Evolutionary conservation across 2,329 filamentous ascomycete genomes (phyloP).

Genomic region (Neonectria ditissima): DNA sequence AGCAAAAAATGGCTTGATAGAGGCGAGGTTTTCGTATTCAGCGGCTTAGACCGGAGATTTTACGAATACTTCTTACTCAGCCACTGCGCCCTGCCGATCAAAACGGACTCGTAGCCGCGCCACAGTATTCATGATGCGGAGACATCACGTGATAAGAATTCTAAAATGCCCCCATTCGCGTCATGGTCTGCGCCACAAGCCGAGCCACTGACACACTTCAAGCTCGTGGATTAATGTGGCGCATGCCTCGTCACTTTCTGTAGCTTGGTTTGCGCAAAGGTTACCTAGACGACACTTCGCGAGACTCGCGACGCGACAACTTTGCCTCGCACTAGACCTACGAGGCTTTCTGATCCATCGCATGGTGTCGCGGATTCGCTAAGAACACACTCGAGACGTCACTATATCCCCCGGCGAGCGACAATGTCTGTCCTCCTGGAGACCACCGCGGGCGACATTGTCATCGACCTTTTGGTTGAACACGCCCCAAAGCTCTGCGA

Average conservation of each 20-base stretch:
- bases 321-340: not conserved
- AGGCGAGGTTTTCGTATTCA: conserved; percentile 6
- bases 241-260: conserved; percentile 15
- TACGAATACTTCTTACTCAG: no score
- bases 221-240: conserved; percentile 5
- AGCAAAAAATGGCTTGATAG: not conserved
- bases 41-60: not conserved
- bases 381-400: not conserved
- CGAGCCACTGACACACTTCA: conserved; percentile 3
- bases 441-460: conserved; percentile 92
- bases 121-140: not conserved
- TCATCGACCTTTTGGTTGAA: conserved; percentile 91
- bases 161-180: not conserved
- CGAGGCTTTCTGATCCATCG: not conserved
- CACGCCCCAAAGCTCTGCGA: conserved; percentile 92
- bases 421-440: conserved; percentile 93
- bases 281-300: conserved; percentile 13
- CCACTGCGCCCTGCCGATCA: not conserved
- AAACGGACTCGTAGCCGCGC: not conserved
- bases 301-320: conserved; percentile 16
- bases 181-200: not conserved
- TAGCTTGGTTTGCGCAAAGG: conserved; percentile 6
- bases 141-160: not conserved
- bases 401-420: not conserved
- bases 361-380: conserved; percentile 3